Percentiles rank a stretch among this genome's conserved stretches.
phyloP scores from a whole-genome alignment of 768 basidiomycete genomes.

The Gautieria morchelliformis region DNA sequence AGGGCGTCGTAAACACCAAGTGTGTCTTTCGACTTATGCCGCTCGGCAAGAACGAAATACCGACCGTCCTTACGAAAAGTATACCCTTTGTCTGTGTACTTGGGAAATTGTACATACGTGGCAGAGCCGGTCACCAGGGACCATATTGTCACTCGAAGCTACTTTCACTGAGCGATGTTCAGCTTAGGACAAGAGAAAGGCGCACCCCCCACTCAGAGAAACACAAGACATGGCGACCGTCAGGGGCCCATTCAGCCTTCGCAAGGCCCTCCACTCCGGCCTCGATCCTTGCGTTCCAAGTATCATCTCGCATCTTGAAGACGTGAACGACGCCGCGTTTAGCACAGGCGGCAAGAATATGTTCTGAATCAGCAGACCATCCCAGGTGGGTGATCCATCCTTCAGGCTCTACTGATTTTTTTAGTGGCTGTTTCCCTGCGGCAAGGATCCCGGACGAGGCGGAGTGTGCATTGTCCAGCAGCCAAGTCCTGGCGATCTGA shows the following conservation, averaged over 20 bases:
- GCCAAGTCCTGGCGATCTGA: constrained; percentile 75
- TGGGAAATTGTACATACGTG: constrained; percentile 80
- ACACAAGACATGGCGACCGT: constrained; percentile 73
- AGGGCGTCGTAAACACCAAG: constrained; percentile 74
- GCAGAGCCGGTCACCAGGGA: constrained; percentile 64
- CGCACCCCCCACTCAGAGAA: constrained; percentile 93
- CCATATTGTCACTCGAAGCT: constrained; percentile 86
- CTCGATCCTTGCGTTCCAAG: constrained; percentile 70
- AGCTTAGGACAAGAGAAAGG: constrained; percentile 1
- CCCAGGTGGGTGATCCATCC: constrained; percentile 60
- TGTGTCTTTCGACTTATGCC: constrained; percentile 84
- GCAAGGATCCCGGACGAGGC: constrained; percentile 36
- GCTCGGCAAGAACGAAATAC: constrained; percentile 79
- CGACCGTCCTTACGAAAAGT: constrained; percentile 72
- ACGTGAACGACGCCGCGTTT: constrained; percentile 63
- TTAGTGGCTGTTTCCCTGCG: constrained; percentile 19
- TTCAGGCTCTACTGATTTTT: constrained; percentile 17
- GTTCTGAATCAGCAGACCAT: constrained; percentile 87
- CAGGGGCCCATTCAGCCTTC: constrained; percentile 85
- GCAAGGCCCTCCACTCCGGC: constrained; percentile 77
- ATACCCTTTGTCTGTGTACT: constrained; percentile 73
- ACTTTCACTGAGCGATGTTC: constrained; percentile 2
- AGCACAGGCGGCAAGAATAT: constrained; percentile 72
- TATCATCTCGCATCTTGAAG: constrained; percentile 70
- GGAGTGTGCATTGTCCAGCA: constrained; percentile 46